Evolutionary conservation across 495 filamentous ascomycete species (phyloP).

Genomic region (Melanomma pulvis-pyrius): DNA sequence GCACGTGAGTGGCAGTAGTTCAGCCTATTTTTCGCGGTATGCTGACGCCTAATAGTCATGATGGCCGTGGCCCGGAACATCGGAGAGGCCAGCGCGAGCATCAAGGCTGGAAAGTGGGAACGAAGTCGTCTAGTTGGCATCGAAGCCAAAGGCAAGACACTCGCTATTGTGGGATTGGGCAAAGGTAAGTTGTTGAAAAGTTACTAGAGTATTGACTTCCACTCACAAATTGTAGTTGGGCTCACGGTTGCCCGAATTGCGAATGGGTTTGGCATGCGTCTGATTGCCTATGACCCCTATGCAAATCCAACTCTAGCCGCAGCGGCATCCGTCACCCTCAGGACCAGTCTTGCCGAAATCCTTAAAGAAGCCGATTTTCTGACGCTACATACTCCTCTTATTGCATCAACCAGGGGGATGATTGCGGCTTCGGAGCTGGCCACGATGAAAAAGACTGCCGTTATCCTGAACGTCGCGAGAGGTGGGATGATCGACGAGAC

Average conservation of each 20-base stretch:
- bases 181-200: slow-evolving; percentile 51
- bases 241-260: slow-evolving; percentile 71
- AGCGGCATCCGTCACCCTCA: slow-evolving; percentile 59
- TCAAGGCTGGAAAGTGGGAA: slow-evolving; percentile 69
- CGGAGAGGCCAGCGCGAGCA: slow-evolving; percentile 57
- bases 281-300: slow-evolving; percentile 69
- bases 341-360: slow-evolving; percentile 56
- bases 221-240: slow-evolving; percentile 55
- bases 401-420: slow-evolving; percentile 69
- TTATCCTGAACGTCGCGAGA: slow-evolving; percentile 70
- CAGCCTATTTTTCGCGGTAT: background rate
- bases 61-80: slow-evolving; percentile 68
- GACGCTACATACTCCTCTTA: slow-evolving; percentile 74
- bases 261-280: slow-evolving; percentile 68
- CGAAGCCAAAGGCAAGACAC: slow-evolving; percentile 69
- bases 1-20: slow-evolving; percentile 42
- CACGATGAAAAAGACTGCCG: slow-evolving; percentile 66
- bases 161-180: slow-evolving; percentile 69
- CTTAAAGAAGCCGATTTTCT: slow-evolving; percentile 68
- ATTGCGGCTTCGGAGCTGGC: slow-evolving; percentile 63
- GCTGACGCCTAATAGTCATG: slow-evolving; percentile 49
- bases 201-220: background rate
- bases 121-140: slow-evolving; percentile 68
- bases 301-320: slow-evolving; percentile 62
- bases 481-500: slow-evolving; percentile 76